Percentiles rank a stretch among this genome's conserved stretches.
Evolutionary conservation across 306 rosid genomes (phyloP).

Genomic region (Myrica gale): DNA sequence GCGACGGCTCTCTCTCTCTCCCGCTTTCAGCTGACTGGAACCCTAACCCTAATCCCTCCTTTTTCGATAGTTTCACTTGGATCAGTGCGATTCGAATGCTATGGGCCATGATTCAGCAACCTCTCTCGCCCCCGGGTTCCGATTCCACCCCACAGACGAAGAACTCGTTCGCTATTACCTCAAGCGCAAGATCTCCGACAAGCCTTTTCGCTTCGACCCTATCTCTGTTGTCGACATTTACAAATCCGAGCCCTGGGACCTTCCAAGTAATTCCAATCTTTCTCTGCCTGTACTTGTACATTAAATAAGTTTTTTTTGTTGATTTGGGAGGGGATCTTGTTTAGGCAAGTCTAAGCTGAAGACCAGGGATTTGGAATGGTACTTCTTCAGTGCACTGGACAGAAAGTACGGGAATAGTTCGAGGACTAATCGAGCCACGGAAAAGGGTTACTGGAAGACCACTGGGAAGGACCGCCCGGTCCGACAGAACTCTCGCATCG

Average conservation of each 20-base stretch:
- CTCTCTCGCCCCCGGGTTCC: slow-evolving; percentile 76
- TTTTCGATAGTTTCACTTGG: neutral
- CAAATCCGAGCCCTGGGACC: slow-evolving; percentile 92
- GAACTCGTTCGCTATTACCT: slow-evolving; percentile 74
- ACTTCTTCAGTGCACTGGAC: slow-evolving; percentile 76
- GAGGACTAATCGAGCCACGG: slow-evolving; percentile 89
- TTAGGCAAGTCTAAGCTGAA: slow-evolving; percentile 69
- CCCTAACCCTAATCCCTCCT: slow-evolving; percentile 19
- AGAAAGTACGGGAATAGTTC: slow-evolving; percentile 77
- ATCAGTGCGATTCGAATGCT: slow-evolving; percentile 13
- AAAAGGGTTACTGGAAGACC: slow-evolving; percentile 89
- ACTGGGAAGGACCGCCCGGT: slow-evolving; percentile 82
- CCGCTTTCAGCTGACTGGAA: neutral
- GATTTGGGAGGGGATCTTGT: slow-evolving; percentile 2
- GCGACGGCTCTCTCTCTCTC: neutral
- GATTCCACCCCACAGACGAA: slow-evolving; percentile 94
- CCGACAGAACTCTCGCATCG: slow-evolving; percentile 28
- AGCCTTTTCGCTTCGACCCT: slow-evolving; percentile 44
- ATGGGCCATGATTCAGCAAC: slow-evolving; percentile 42
- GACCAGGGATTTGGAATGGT: slow-evolving; percentile 85
- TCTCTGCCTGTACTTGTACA: neutral
- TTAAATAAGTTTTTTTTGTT: neutral
- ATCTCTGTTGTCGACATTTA: slow-evolving; percentile 70
- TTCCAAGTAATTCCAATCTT: slow-evolving; percentile 55
- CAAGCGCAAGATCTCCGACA: slow-evolving; percentile 61